Conservation (phyloP, 345 rosid genomes). For the Acer campestre region DNA sequence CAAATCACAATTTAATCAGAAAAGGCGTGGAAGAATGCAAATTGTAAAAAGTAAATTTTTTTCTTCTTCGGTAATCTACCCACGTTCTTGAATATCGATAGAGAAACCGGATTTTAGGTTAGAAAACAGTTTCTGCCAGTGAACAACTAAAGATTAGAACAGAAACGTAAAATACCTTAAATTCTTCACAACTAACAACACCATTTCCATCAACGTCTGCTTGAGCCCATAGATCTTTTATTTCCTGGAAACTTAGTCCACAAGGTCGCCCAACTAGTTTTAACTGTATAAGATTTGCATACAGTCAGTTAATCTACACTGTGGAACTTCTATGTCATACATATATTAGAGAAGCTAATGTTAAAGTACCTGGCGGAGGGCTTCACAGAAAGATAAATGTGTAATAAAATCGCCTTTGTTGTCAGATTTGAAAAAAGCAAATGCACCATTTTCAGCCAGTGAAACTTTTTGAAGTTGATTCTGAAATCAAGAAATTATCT, state of each 20-base stretch:
- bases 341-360: constrained; percentile 5
- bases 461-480: constrained; percentile 65
- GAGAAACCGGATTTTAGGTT: not conserved
- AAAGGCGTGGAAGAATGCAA: not conserved
- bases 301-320: constrained; percentile 19
- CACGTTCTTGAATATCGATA: not conserved
- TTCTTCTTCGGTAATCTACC: not conserved
- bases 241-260: constrained; percentile 65
- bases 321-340: not conserved
- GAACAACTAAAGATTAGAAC: not conserved
- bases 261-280: constrained; percentile 57
- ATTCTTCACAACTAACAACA: constrained; percentile 59
- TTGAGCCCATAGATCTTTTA: constrained; percentile 63
- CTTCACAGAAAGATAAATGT: constrained; percentile 63
- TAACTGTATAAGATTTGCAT: constrained; percentile 38
- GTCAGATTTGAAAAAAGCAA: constrained; percentile 58
- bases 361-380: constrained; percentile 56
- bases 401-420: constrained; percentile 50
- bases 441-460: constrained; percentile 53
- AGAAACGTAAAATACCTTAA: constrained; percentile 44
- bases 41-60: not conserved
- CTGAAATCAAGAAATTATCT: constrained; percentile 38
- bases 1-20: not conserved
- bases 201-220: constrained; percentile 66
- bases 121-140: not conserved